Base-by-base conservation (phyloP, 768 basidiomycete genomes). In the Sistotremastrum niveocremeum region DNA sequence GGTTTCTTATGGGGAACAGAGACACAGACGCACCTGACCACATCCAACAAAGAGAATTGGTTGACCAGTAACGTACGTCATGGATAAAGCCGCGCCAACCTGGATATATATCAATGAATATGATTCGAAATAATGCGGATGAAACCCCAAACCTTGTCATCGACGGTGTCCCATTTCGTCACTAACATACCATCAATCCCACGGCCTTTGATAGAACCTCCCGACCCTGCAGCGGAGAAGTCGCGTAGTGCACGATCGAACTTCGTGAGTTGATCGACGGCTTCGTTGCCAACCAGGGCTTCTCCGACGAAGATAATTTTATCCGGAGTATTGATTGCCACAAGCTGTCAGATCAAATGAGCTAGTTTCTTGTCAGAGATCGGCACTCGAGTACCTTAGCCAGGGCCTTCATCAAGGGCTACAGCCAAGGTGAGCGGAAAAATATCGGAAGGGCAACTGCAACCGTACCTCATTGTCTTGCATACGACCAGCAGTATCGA, bases 91-190 rank as follows among this genome's bases (percentile, higher is more conserved):
- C 5, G 95, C 95, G 34, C 95, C 95, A 43, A 99, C 94, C 93
- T 95, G 56, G 2, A 41, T n/a, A 41, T 28, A 48, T 35, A 39
- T 7, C 33, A 42, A 42, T 29, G 37, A 29, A 51, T 4, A 2
- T 9, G 5, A 30, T 9, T 7, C 32, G 28, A 6, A 30, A 28
- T 40, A 34, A 34, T 12, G 29, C 31, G 30, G 31, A 49, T 28
- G 30, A 2, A 8, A 20, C 3, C 4, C 61, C 73, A 46, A 46
- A 85, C 93, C 76, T 93, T 93, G 65, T 93, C 89, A 56, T 91
- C 89, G 20, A 98, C 95, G 2, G 94, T 98, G 57, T 99, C 95
- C 83, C 95, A 98, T 64, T 99, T 99, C 33, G 95, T 99, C 48
- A 99, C 78, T 39, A 99, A 70, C 84, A 95, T 98, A 29, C 94